These are phyloP conservation scores for Trifolium fragiferum DNA, from an alignment of 306 rosid species.

Conservation along the genomic window DNA sequence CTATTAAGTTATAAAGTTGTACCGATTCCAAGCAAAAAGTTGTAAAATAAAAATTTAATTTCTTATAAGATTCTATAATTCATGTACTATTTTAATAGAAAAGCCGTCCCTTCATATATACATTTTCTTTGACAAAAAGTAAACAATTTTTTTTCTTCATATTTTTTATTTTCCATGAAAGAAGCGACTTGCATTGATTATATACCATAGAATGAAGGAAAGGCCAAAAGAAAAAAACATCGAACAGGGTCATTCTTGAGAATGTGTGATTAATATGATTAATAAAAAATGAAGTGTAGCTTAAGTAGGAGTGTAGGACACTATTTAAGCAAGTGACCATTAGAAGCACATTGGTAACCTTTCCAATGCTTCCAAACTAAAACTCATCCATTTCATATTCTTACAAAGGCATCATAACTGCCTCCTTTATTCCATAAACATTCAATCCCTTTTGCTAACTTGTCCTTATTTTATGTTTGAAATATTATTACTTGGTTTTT, in stretches of 20 bases:
- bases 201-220: conserved; percentile 26
- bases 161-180: background rate
- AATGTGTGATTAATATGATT: conserved; percentile 4
- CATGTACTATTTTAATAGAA: background rate
- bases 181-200: conserved; percentile 29
- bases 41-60: too few relatives aligned
- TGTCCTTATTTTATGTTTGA: background rate
- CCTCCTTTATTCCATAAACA: conserved; percentile 34
- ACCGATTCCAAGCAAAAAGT: too few relatives aligned
- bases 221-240: conserved; percentile 24
- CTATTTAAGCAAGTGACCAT: conserved; percentile 13
- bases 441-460: background rate
- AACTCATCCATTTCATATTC: conserved; percentile 31
- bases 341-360: background rate
- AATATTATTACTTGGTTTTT: background rate
- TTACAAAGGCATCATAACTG: conserved; percentile 1
- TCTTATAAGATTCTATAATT: too few relatives aligned
- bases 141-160: background rate
- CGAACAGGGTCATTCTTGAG: conserved; percentile 11
- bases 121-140: background rate
- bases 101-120: conserved; percentile 22
- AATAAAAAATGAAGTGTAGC: conserved; percentile 30
- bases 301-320: conserved; percentile 39
- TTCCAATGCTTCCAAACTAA: conserved; percentile 34
- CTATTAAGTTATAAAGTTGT: too few relatives aligned